A percentile compares a stretch with the other conserved stretches of the same genome.
These are phyloP conservation scores for Chaetomium tenue DNA, from an alignment of 495 filamentous ascomycete species.

Conservation along the genomic window DNA sequence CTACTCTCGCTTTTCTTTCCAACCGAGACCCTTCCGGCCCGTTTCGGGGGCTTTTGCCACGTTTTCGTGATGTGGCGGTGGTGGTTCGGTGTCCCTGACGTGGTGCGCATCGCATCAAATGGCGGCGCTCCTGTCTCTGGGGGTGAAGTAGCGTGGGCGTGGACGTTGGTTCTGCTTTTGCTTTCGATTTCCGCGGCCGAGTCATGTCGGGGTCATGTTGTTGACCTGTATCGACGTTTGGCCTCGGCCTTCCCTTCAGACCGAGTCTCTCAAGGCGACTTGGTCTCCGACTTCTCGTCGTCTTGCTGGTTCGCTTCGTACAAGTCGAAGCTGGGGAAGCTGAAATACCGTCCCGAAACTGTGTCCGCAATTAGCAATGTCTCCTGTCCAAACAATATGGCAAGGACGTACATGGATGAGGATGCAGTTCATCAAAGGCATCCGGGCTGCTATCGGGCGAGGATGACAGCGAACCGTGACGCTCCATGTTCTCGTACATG, in stretches of 20 bases:
- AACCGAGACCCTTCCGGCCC: not conserved
- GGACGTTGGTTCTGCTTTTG: conserved; percentile 17
- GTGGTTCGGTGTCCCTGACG: not conserved
- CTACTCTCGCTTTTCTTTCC: conserved; percentile 6
- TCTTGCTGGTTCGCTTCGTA: conserved; percentile 45
- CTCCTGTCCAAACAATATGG: not conserved
- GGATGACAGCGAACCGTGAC: conserved; percentile 32
- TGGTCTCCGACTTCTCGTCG: conserved; percentile 34
- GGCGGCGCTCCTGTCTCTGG: conserved; percentile 18
- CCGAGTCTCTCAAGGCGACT: conserved; percentile 32
- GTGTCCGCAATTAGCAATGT: conserved; percentile 22
- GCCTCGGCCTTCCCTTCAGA: conserved; percentile 12
- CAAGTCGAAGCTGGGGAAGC: conserved; percentile 57
- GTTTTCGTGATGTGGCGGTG: conserved; percentile 11
- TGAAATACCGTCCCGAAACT: conserved; percentile 52
- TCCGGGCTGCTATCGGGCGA: conserved; percentile 35
- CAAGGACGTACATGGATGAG: conserved; percentile 28
- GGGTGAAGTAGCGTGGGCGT: conserved; percentile 14
- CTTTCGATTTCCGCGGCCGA: conserved; percentile 11
- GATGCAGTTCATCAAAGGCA: conserved; percentile 30
- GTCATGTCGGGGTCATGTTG: conserved; percentile 4
- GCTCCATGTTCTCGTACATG: conserved; percentile 38
- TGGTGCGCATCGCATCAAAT: conserved; percentile 8
- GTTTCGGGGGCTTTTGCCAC: conserved; percentile 13
- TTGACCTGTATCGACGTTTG: not conserved